These are phyloP conservation scores for Ceratocystis diversiconidia DNA, from an alignment of 2,329 filamentous ascomycete genomes.

Conservation along the genomic window DNA sequence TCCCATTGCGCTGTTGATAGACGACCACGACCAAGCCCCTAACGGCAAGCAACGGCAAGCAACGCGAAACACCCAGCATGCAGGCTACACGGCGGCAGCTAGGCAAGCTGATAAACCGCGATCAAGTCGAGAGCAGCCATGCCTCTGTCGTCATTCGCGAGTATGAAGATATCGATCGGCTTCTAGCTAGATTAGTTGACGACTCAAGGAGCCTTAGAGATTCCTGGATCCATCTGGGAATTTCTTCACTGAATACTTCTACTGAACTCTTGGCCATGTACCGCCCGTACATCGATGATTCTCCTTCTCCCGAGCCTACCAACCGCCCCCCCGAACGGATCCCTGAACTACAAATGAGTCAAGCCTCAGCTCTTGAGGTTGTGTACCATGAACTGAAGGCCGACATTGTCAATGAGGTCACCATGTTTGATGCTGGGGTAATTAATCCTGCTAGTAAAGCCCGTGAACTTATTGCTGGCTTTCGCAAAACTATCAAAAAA, in stretches of 20 bases:
- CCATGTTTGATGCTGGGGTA: constrained; percentile 54
- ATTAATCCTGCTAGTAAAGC: constrained; percentile 56
- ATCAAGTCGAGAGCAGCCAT: constrained; percentile 61
- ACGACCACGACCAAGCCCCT: neutral
- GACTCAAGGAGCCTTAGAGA: constrained; percentile 64
- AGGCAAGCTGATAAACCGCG: constrained; percentile 52
- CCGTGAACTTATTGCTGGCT: constrained; percentile 51
- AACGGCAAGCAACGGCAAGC: neutral
- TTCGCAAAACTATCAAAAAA: constrained; percentile 75
- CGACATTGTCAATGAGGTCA: constrained; percentile 58
- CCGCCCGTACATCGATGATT: constrained; percentile 53
- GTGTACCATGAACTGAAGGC: constrained; percentile 56
- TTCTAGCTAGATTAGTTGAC: constrained; percentile 63
- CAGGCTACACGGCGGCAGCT: constrained; percentile 62
- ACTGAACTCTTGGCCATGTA: constrained; percentile 60
- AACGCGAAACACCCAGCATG: constrained; percentile 33
- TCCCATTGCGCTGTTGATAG: neutral
- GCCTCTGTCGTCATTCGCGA: constrained; percentile 62
- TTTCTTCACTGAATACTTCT: constrained; percentile 51
- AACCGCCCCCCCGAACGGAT: constrained; percentile 31
- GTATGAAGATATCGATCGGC: constrained; percentile 64
- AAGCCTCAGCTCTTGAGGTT: constrained; percentile 49
- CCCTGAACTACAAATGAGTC: constrained; percentile 45
- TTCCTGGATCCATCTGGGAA: constrained; percentile 59
- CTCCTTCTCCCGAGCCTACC: constrained; percentile 37